These are phyloP conservation scores for Fraxinus nigra DNA, from an alignment of 305 asterid species.

Conservation along the genomic window DNA sequence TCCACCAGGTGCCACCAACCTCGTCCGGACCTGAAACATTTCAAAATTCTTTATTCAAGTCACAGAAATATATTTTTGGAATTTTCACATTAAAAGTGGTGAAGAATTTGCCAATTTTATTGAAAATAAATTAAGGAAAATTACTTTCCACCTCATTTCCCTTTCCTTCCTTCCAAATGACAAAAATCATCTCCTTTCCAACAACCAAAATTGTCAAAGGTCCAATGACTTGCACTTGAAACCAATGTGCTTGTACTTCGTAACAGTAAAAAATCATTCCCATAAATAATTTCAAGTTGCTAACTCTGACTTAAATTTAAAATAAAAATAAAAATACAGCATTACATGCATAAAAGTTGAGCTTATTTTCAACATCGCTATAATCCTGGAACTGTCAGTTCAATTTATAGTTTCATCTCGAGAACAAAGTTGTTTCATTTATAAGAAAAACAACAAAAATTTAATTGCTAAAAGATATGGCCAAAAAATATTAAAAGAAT, in stretches of 20 bases:
- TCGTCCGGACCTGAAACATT: conserved; percentile 77
- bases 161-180: conserved; percentile 8
- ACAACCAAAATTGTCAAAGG: background rate
- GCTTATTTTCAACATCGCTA: background rate
- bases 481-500: background rate
- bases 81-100: background rate
- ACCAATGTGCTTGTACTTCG: background rate
- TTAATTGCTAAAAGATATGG: background rate
- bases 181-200: conserved; percentile 1
- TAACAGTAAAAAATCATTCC: conserved; percentile 5
- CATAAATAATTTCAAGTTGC: background rate
- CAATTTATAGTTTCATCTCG: background rate
- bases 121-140: background rate
- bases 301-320: background rate
- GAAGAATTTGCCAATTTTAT: background rate
- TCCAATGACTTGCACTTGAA: conserved; percentile 4
- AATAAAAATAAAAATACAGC: background rate
- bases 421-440: conserved; percentile 6
- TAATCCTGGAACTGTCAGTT: background rate
- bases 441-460: background rate
- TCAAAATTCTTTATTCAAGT: conserved; percentile 7
- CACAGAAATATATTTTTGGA: background rate
- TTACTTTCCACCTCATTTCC: conserved; percentile 2
- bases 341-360: background rate
- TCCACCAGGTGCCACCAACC: conserved; percentile 94